A percentile compares a stretch with the other conserved stretches of the same genome.
These are phyloP conservation scores for Populus trichocarpa DNA, from an alignment of 441 rosid species.

Conservation along the genomic window DNA sequence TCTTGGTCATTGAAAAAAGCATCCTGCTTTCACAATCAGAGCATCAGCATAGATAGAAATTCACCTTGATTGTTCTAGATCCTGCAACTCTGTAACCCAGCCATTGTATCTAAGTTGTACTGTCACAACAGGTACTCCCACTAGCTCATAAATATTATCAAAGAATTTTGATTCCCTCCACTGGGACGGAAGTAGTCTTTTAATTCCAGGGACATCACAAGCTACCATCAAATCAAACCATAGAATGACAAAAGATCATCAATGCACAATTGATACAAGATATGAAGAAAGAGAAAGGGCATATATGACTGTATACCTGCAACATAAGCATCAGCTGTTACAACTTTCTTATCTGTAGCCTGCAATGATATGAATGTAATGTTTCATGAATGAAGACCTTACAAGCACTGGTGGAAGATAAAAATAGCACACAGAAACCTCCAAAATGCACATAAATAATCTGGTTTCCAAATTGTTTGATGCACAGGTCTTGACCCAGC, in stretches of 20 bases:
- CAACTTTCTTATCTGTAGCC: constrained; percentile 78
- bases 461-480: background rate
- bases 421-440: background rate
- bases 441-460: background rate
- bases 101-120: constrained; percentile 97
- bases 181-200: constrained; percentile 71
- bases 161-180: constrained; percentile 86
- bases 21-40: background rate
- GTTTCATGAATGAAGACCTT: background rate
- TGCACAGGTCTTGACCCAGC: background rate
- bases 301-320: constrained; percentile 44
- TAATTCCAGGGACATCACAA: constrained; percentile 95
- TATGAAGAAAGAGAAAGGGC: background rate
- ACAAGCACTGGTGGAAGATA: background rate
- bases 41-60: constrained; percentile 5
- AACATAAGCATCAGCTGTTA: constrained; percentile 90
- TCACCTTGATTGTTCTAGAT: constrained; percentile 82
- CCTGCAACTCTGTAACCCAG: constrained; percentile 93
- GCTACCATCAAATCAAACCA: constrained; percentile 42
- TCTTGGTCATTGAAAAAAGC: background rate
- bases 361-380: constrained; percentile 31
- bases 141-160: constrained; percentile 75
- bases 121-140: constrained; percentile 89
- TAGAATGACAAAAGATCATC: background rate
- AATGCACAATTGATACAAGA: background rate